These are phyloP conservation scores for Cystobasidium sp. DNA, from an alignment of 1,284 basidiomycete genomes.

Conservation along the genomic window DNA sequence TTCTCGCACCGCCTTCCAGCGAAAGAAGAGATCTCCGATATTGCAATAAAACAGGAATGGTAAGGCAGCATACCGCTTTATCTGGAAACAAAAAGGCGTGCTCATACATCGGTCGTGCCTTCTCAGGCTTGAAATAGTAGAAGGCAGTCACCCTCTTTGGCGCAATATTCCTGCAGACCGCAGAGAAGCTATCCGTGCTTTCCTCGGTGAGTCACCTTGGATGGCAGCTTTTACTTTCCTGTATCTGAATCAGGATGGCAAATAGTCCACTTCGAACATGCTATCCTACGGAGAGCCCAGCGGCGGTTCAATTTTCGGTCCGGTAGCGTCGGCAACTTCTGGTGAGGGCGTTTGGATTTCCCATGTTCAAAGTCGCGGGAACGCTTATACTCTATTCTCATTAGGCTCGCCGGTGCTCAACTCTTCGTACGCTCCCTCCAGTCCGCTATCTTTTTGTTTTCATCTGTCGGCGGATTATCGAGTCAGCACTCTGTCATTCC, in stretches of 20 bases:
- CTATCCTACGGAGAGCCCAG: constrained; percentile 81
- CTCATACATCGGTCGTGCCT: too few relatives aligned
- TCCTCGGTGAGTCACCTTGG: constrained; percentile 48
- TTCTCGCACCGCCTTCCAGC: constrained; percentile 51
- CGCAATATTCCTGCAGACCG: constrained; percentile 84
- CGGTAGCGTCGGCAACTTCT: constrained; percentile 61
- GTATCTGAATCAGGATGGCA: constrained; percentile 28
- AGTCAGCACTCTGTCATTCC: constrained; percentile 63
- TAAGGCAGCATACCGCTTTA: neutral
- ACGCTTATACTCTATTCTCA: neutral
- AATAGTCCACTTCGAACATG: constrained; percentile 80
- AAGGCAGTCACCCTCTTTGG: constrained; percentile 85
- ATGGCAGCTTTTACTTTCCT: constrained; percentile 15
- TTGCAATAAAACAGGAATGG: constrained; percentile 51
- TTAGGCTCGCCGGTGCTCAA: constrained; percentile 66
- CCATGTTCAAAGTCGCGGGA: neutral
- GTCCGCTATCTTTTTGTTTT: constrained; percentile 93
- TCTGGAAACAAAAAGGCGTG: too few relatives aligned
- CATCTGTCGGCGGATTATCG: constrained; percentile 76
- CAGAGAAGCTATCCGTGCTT: constrained; percentile 83
- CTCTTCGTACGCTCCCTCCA: constrained; percentile 70
- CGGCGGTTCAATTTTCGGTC: constrained; percentile 89
- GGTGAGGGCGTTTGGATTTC: constrained; percentile 9
- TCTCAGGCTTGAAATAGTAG: constrained; percentile 78
- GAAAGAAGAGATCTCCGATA: constrained; percentile 65